Conservation (phyloP, 2,329 filamentous ascomycete species). For the Neofusicoccum cordaticola region DNA sequence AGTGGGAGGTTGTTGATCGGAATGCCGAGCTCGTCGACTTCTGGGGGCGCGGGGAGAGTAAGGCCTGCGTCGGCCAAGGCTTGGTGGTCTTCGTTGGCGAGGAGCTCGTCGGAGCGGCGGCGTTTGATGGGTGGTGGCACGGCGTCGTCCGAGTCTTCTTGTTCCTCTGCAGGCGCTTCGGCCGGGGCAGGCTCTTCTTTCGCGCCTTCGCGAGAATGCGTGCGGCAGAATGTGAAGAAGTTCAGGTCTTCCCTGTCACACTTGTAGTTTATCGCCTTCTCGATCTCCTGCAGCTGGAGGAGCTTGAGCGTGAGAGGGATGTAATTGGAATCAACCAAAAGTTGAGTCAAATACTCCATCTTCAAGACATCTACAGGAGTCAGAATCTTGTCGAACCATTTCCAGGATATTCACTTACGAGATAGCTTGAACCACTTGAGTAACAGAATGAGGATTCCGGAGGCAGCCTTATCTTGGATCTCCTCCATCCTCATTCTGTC, state of each 20-base stretch:
- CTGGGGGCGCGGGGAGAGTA: slow-evolving; percentile 47
- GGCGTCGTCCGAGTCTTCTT: slow-evolving; percentile 58
- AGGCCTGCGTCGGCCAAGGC: slow-evolving; percentile 21
- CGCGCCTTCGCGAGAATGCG: slow-evolving; percentile 60
- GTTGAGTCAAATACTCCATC: slow-evolving; percentile 91
- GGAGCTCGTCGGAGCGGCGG: slow-evolving; percentile 45
- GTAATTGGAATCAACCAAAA: slow-evolving; percentile 93
- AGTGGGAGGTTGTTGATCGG: slow-evolving; percentile 68
- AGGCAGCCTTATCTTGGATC: slow-evolving; percentile 86
- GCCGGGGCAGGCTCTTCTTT: slow-evolving; percentile 33
- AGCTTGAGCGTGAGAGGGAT: slow-evolving; percentile 88
- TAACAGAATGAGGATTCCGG: slow-evolving; percentile 81
- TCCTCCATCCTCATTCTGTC: slow-evolving; percentile 80
- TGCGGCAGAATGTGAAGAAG: slow-evolving; percentile 91
- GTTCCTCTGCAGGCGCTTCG: slow-evolving; percentile 24
- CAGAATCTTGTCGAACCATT: slow-evolving; percentile 8
- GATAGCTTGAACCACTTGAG: slow-evolving; percentile 96
- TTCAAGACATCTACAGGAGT: slow-evolving; percentile 73
- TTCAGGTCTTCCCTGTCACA: slow-evolving; percentile 79
- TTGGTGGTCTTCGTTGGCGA: slow-evolving; percentile 19
- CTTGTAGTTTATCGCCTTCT: slow-evolving; percentile 81
- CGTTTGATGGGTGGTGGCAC: slow-evolving; percentile 76
- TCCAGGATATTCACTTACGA: slow-evolving; percentile 58
- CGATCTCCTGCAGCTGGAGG: slow-evolving; percentile 90
- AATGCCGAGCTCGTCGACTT: slow-evolving; percentile 85